These are phyloP conservation scores for Crithidia acanthocephali DNA, from an alignment of 208 protist species.

Conservation along the genomic window DNA sequence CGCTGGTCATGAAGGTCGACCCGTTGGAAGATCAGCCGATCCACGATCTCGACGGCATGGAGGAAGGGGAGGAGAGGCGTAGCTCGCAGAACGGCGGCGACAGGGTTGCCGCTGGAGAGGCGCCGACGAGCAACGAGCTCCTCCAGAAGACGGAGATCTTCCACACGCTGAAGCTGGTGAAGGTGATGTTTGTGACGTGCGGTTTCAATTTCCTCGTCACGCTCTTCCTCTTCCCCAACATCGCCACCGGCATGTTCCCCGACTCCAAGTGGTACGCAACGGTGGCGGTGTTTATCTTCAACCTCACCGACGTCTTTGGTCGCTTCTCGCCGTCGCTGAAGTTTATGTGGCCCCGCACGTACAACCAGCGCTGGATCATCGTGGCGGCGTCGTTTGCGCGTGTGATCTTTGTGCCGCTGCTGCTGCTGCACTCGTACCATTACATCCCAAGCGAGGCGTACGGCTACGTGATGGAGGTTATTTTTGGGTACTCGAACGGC, in stretches of 20 bases:
- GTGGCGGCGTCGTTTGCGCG: conserved; percentile 44
- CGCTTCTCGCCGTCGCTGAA: conserved; percentile 50
- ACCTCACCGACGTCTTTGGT: conserved; percentile 54
- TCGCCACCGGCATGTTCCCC: conserved; percentile 46
- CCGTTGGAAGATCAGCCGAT: neutral
- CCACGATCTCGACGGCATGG: too few relatives aligned
- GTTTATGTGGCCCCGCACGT: conserved; percentile 39
- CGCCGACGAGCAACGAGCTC: conserved; percentile 25
- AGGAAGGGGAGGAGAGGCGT: too few relatives aligned
- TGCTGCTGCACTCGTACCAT: conserved; percentile 61
- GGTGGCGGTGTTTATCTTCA: conserved; percentile 64
- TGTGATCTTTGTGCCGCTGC: conserved; percentile 55
- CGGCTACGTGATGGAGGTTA: conserved; percentile 55
- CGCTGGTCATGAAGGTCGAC: neutral
- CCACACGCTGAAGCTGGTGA: conserved; percentile 27
- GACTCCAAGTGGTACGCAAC: conserved; percentile 64
- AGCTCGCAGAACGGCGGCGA: neutral
- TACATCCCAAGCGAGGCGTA: conserved; percentile 56
- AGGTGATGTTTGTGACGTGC: conserved; percentile 24
- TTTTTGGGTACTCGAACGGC: conserved; percentile 65
- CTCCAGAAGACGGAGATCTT: conserved; percentile 26
- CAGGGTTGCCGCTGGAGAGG: conserved; percentile 4
- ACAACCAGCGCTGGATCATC: conserved; percentile 44
- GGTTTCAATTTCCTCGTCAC: conserved; percentile 61
- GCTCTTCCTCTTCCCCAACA: conserved; percentile 63